Evolutionary conservation across 805 yeast genomes (phyloP).

Genomic region (Saccharomycopsis fodiens): DNA sequence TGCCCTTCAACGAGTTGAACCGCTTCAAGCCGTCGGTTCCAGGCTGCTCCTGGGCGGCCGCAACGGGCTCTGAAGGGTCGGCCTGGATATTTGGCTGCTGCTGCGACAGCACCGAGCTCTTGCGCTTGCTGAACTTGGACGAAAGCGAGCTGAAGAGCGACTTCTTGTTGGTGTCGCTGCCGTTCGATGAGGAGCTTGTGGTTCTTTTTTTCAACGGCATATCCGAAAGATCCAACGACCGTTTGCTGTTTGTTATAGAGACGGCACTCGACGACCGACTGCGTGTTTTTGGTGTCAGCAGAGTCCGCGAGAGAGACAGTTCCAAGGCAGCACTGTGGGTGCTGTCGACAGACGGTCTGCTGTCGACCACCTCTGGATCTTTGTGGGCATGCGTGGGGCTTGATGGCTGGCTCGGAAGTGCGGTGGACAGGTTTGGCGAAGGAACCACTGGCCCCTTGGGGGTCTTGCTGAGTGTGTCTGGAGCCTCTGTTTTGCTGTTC

Average conservation of each 20-base stretch:
- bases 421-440: constrained; percentile 17
- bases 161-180: constrained; percentile 20
- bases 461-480: constrained; percentile 7
- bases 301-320: background rate
- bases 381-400: background rate
- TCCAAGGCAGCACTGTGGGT: background rate
- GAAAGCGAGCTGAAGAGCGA: constrained; percentile 27
- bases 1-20: constrained; percentile 18
- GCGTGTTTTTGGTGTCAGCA: constrained; percentile 1
- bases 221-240: constrained; percentile 10
- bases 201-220: constrained; percentile 3
- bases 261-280: constrained; percentile 18
- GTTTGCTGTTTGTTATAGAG: constrained; percentile 10
- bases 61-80: background rate
- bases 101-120: background rate
- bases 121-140: constrained; percentile 23
- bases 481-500: constrained; percentile 29
- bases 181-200: constrained; percentile 2
- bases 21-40: background rate
- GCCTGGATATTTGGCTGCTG: background rate
- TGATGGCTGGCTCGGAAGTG: constrained; percentile 2
- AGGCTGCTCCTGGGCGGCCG: background rate
- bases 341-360: background rate
- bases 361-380: background rate
- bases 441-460: constrained; percentile 20